Evolutionary conservation across 257 asterid genomes (phyloP), one percentile per base, ranked within the genome.

Genomic region (Solanum pinnatisectum): DNA sequence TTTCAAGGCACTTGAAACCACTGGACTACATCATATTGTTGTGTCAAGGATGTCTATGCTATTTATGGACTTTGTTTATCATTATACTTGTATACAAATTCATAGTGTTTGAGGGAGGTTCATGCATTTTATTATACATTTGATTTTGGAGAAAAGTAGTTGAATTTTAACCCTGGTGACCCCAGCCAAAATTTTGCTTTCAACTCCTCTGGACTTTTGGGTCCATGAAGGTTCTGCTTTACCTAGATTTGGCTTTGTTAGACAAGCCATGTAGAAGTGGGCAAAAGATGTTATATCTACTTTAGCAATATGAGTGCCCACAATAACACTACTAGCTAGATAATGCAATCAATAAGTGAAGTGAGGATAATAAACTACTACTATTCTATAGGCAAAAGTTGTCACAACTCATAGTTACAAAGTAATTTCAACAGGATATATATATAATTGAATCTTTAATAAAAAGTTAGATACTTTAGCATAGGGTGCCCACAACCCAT

Each of bases 211-310:
- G 33, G 16, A 36, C 52, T 36, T 35, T 42, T 79, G 84, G 63
- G 7, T 23, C 65, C 84, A 79, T 79, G 84, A 79, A 79, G 39
- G 39, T 44, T 79, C 84, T 79, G 27, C 65, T 79, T 79, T 79
- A 79, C 65, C 84, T 79, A 79, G 84, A 44, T 44, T 79, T 79
- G 84, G 65, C 84, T 79, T 79, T 79, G 84, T 79, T 25, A 79
- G 84, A 79, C 84, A 79, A 42, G 84, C 84, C 84, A 79, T 44
- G 84, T 44, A 79, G 84, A 46, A 42, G 84, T 44, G 65, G 84
- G 65, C 84, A 44, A 79, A 79, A 27, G 25, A 25, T 79, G 84
- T 44, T 79, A 25, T 79, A 79, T 79, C 65, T 79, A 25, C 84
- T 79, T 79, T 79, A 79, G 25, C 65, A 79, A 13, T 44, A 79